A percentile compares a stretch with the other conserved stretches of the same genome.
These are phyloP conservation scores for Dactylellina parvicollis DNA, from an alignment of 2,329 filamentous ascomycete genomes.

Conservation along the genomic window DNA sequence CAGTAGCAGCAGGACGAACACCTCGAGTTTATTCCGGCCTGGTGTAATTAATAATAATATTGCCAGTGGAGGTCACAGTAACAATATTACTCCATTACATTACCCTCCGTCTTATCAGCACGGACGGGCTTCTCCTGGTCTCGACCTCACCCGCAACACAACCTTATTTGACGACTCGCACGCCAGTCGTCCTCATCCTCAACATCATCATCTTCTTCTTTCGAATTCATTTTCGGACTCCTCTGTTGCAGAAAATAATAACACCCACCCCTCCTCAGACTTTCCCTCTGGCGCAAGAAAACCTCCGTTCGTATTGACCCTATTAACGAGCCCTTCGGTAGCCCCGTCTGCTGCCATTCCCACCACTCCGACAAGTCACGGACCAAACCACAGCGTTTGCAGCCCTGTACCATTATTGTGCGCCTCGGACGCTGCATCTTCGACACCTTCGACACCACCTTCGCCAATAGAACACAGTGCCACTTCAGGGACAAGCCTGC, in stretches of 20 bases:
- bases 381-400: constrained; percentile 3
- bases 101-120: constrained; percentile 34
- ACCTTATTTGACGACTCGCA: too few species aligned
- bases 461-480: constrained; percentile 44
- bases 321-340: constrained; percentile 30
- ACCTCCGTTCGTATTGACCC: constrained; percentile 24
- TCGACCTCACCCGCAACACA: constrained; percentile 39
- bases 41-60: not conserved
- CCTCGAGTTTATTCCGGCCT: not conserved
- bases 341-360: constrained; percentile 14
- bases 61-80: not conserved
- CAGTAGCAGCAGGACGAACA: not conserved
- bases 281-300: constrained; percentile 3
- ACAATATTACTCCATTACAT: constrained; percentile 36
- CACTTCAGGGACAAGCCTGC: constrained; percentile 16
- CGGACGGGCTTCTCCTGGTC: not conserved
- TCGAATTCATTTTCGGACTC: not conserved
- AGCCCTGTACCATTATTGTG: constrained; percentile 21
- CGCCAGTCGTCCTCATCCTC: too few species aligned
- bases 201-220: too few species aligned
- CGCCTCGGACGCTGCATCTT: constrained; percentile 21
- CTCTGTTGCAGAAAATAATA: too few species aligned
- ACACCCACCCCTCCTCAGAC: too few species aligned
- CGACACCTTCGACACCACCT: constrained; percentile 27
- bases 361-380: constrained; percentile 29